These are phyloP conservation scores for Syzygium grande DNA, from an alignment of 345 rosid species.

Conservation along the genomic window DNA sequence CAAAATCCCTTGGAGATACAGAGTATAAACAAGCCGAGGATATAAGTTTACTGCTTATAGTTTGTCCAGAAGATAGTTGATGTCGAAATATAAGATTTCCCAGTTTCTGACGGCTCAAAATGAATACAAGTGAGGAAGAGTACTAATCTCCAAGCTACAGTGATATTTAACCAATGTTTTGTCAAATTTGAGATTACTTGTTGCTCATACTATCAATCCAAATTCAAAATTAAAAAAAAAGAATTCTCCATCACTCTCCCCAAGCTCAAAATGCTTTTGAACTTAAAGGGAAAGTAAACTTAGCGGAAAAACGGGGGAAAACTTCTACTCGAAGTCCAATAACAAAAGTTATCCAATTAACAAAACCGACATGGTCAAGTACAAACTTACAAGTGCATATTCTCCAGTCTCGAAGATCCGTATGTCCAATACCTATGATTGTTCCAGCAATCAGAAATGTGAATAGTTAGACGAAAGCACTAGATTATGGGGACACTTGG, in stretches of 20 bases:
- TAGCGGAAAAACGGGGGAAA: neutral
- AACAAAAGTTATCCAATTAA: neutral
- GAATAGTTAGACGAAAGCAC: neutral
- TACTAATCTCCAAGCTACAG: neutral
- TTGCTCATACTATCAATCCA: neutral
- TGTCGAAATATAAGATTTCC: neutral
- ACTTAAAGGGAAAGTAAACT: neutral
- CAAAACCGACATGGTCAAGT: neutral
- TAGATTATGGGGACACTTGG: neutral
- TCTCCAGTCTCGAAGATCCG: slow-evolving; percentile 88
- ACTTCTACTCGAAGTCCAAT: neutral
- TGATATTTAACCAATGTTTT: neutral
- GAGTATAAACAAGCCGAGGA: neutral
- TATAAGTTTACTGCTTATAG: neutral
- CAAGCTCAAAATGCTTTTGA: neutral
- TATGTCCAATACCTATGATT: slow-evolving; percentile 58
- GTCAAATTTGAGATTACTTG: neutral
- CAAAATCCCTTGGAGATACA: neutral
- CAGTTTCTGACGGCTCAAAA: neutral
- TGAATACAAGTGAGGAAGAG: neutral
- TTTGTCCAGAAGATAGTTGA: neutral
- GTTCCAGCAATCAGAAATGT: neutral
- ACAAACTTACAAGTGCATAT: slow-evolving; percentile 75
- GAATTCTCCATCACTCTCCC: neutral
- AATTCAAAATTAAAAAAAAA: neutral